phyloP scores from a whole-genome alignment of 345 rosid genomes.

The Sapria himalayana region DNA sequence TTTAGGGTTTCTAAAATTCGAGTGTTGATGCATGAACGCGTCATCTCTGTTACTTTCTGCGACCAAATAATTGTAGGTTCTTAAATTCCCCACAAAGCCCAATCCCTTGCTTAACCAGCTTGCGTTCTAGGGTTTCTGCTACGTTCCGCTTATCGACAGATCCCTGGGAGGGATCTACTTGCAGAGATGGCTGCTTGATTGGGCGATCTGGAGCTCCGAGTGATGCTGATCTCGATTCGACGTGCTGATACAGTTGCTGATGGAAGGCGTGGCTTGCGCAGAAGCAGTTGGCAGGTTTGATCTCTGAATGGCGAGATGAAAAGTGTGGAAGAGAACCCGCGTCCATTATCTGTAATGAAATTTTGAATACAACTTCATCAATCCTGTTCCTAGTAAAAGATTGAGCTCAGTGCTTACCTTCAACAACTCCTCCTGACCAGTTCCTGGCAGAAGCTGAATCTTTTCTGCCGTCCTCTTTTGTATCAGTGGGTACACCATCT shows the following conservation, averaged over 20 bases:
- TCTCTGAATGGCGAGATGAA: slow-evolving; percentile 37
- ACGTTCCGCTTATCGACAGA: slow-evolving; percentile 38
- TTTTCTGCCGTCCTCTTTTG: slow-evolving; percentile 86
- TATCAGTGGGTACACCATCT: slow-evolving; percentile 87
- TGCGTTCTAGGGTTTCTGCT: slow-evolving; percentile 50
- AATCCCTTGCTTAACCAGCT: slow-evolving; percentile 35
- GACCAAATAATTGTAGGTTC: slow-evolving; percentile 16
- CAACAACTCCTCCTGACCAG: slow-evolving; percentile 59
- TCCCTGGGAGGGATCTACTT: slow-evolving; percentile 60
- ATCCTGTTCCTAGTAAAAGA: slow-evolving; percentile 3
- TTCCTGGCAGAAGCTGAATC: slow-evolving; percentile 57
- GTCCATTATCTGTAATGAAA: slow-evolving; percentile 57
- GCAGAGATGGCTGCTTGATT: slow-evolving; percentile 71
- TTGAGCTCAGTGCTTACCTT: slow-evolving; percentile 23
- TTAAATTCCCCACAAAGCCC: slow-evolving; percentile 15
- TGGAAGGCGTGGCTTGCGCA: slow-evolving; percentile 74
- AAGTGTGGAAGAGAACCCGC: slow-evolving; percentile 67
- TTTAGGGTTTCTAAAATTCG: not conserved
- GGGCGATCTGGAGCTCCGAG: slow-evolving; percentile 18
- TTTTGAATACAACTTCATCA: slow-evolving; percentile 1
- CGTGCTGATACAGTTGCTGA: slow-evolving; percentile 65
- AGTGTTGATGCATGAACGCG: not conserved
- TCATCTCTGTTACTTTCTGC: slow-evolving; percentile 4
- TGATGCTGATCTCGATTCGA: slow-evolving; percentile 44
- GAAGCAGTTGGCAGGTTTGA: slow-evolving; percentile 32